Evolutionary conservation across 2,329 filamentous ascomycete species (phyloP).

Genomic region (Xylaria arbuscula): DNA sequence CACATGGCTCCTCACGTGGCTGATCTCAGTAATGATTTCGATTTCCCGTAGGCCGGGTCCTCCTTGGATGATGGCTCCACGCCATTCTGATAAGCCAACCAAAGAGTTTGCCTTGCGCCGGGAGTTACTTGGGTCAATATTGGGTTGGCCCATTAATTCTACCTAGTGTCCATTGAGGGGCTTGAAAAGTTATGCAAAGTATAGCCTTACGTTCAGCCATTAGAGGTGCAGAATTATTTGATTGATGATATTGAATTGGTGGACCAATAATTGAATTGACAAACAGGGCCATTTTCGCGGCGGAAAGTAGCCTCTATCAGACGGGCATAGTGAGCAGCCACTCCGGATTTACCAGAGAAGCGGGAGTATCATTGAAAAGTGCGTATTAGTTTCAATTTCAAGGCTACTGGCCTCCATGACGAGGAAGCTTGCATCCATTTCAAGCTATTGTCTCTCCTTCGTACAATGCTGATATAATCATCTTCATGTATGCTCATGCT

Average conservation of each 20-base stretch:
- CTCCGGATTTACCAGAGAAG: slow-evolving; percentile 5
- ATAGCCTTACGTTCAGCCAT: not conserved
- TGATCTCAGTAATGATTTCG: not conserved
- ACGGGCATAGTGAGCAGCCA: not conserved
- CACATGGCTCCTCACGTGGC: not conserved
- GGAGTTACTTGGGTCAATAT: not conserved
- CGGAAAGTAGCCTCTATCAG: not conserved
- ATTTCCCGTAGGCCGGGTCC: not conserved
- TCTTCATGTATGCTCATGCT: not conserved
- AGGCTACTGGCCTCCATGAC: not conserved
- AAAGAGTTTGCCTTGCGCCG: slow-evolving; percentile 1
- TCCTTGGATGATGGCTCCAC: slow-evolving; percentile 1
- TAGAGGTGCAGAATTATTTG: too few relatives aligned
- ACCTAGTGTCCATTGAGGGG: not conserved
- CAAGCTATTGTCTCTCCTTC: not conserved
- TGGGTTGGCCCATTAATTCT: not conserved
- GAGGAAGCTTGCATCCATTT: not conserved
- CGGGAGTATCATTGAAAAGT: not conserved
- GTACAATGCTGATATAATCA: not conserved
- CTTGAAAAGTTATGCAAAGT: not conserved
- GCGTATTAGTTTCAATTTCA: slow-evolving; percentile 2
- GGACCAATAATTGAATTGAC: not conserved
- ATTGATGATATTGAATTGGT: not conserved
- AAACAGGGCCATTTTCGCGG: not conserved
- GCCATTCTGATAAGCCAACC: slow-evolving; percentile 2